Base-by-base conservation (phyloP, 2,329 filamentous ascomycete genomes). In the Chrysoporthe deuterocubensis region DNA sequence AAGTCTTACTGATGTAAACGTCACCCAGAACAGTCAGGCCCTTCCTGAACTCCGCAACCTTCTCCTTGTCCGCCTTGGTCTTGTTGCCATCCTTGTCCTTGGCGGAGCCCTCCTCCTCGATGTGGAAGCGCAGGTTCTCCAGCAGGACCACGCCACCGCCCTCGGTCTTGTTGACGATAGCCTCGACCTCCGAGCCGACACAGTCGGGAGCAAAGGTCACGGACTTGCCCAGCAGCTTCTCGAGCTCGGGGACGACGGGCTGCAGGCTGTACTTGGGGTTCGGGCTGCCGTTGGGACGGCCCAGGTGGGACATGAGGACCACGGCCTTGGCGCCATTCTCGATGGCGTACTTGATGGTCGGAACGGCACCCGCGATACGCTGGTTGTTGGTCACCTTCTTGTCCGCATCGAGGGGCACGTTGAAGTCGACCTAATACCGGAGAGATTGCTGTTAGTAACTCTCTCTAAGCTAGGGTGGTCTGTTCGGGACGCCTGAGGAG, bases 311-410 rank as follows among this genome's bases (percentile, higher is more conserved):
- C 96, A 99, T 99, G 79, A 99, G 89, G 77, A 98, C 84, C 70
- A 99, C 94, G 62, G 94, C 86, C 87, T 96, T 97, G 79, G 94
- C 94, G 74, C 92, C 93, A 81, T 97, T 83, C 74, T 97, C 92
- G 76, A 96, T 84, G 78, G 94, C 94, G 81, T 97, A 90, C 85
- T 96, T 96, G 87, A 97, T 97, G 76, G 94, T 97, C 76, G 94
- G 94, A 72, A 97, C 84, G 76, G 96, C 96, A 78, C 96, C 96
- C 77, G 93, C 94, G 78, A 99, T 99, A 81, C 96, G 94, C 86
- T 99, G 96, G 83, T 91, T 93, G 89, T 99, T 99, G 81, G 96
- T 98, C 81, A 99, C 89, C 67, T 96, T 94, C 85, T 94, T 96
- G 79, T 96, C 86, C 74, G 85, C 88, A 79, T 99, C 94, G 78